Conservation (phyloP, 345 rosid genomes). For the Hibiscus syriacus region DNA sequence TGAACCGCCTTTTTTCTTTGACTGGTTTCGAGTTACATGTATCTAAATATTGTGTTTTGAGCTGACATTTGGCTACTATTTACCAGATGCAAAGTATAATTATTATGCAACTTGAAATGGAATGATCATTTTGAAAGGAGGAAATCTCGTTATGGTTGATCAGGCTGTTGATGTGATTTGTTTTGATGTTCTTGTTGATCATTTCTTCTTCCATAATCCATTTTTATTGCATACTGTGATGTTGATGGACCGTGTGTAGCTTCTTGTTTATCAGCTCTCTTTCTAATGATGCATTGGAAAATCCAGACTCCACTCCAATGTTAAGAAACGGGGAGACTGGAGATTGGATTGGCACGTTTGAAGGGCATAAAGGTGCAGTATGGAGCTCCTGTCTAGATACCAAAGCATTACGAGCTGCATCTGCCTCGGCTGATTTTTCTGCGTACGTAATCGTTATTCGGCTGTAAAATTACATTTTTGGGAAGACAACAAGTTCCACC, state of each 20-base stretch:
- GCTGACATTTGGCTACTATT: background rate
- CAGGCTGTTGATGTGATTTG: background rate
- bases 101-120: background rate
- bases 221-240: background rate
- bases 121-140: background rate
- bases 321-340: constrained; percentile 99
- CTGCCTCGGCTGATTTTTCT: constrained; percentile 96
- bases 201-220: background rate
- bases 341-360: constrained; percentile 98
- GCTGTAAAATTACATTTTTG: background rate
- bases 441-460: constrained; percentile 44
- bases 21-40: too few species aligned
- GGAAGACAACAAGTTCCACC: background rate
- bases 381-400: constrained; percentile 95
- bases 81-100: background rate
- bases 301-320: constrained; percentile 89
- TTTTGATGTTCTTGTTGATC: background rate
- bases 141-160: background rate
- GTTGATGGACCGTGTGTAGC: background rate
- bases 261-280: constrained; percentile 2
- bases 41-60: too few species aligned
- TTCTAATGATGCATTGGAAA: constrained; percentile 10
- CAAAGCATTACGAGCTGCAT: constrained; percentile 84
- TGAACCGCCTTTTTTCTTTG: too few species aligned
- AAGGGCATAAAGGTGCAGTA: constrained; percentile 97